A percentile compares a stretch with the other conserved stretches of the same genome.
phyloP scores from a whole-genome alignment of 306 rosid genomes.

The Rosa persica region DNA sequence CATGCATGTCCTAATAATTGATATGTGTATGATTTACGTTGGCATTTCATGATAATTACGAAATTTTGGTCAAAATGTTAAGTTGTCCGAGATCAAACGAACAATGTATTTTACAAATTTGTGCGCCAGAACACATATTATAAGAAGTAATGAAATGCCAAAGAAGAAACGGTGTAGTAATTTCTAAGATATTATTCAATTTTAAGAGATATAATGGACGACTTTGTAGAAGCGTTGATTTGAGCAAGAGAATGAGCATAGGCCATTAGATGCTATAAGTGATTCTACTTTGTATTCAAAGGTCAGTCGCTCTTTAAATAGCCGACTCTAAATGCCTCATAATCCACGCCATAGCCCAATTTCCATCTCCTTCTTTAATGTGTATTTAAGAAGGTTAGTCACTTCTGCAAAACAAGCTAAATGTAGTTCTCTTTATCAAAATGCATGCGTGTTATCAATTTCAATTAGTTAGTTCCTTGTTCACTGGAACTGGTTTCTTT shows the following conservation, averaged over 20 bases:
- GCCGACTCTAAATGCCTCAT: neutral
- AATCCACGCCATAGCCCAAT: neutral
- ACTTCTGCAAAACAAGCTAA: neutral
- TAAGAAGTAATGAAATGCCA: neutral
- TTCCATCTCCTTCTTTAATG: constrained; percentile 3
- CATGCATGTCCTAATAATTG: neutral
- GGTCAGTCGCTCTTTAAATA: constrained; percentile 6
- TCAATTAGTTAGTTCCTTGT: neutral
- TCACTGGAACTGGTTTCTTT: neutral
- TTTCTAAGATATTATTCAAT: neutral
- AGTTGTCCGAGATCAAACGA: neutral
- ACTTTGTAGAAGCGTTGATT: constrained; percentile 9
- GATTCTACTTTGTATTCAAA: neutral
- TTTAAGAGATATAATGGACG: neutral
- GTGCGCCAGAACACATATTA: neutral
- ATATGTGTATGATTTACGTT: neutral
- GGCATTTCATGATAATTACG: no score
- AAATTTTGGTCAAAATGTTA: no score
- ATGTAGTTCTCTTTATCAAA: neutral
- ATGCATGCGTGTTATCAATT: neutral
- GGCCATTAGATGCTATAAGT: constrained; percentile 5
- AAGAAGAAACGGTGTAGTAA: neutral
- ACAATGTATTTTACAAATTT: neutral
- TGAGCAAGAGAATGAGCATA: neutral
- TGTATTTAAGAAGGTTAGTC: constrained; percentile 11